Evolutionary conservation across 345 rosid species (phyloP).

Genomic region (Camelina sativa): DNA sequence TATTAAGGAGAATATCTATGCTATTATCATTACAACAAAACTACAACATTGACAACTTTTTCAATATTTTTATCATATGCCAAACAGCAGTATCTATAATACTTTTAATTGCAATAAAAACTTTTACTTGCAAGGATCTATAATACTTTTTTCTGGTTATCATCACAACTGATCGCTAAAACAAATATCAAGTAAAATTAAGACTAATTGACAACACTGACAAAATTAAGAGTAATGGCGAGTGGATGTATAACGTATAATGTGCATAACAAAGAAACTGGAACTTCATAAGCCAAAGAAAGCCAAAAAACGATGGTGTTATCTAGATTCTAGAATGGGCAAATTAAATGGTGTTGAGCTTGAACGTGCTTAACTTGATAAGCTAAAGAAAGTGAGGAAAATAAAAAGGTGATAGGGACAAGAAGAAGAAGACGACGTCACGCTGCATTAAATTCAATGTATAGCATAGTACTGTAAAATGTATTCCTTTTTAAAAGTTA

Average conservation of each 20-base stretch:
- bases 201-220: not conserved
- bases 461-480: conserved; percentile 22
- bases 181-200: not conserved
- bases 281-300: not conserved
- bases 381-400: conserved; percentile 35
- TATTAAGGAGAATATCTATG: conserved; percentile 13
- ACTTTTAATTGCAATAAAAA: no score
- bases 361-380: conserved; percentile 37
- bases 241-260: not conserved
- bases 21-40: conserved; percentile 11
- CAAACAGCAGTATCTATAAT: not conserved
- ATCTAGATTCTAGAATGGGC: conserved; percentile 13
- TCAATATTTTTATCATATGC: conserved; percentile 12
- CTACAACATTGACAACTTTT: conserved; percentile 14
- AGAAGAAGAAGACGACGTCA: conserved; percentile 37
- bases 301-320: conserved; percentile 10
- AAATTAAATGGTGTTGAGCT: conserved; percentile 30
- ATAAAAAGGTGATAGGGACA: conserved; percentile 36
- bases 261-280: not conserved
- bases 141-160: not conserved
- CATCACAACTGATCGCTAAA: not conserved
- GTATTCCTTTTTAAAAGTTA: conserved; percentile 7
- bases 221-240: no score
- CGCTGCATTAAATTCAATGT: conserved; percentile 38
- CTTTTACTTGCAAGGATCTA: not conserved